Base-by-base conservation (phyloP, 2,329 filamentous ascomycete species). In the Alternaria incomplexa region DNA sequence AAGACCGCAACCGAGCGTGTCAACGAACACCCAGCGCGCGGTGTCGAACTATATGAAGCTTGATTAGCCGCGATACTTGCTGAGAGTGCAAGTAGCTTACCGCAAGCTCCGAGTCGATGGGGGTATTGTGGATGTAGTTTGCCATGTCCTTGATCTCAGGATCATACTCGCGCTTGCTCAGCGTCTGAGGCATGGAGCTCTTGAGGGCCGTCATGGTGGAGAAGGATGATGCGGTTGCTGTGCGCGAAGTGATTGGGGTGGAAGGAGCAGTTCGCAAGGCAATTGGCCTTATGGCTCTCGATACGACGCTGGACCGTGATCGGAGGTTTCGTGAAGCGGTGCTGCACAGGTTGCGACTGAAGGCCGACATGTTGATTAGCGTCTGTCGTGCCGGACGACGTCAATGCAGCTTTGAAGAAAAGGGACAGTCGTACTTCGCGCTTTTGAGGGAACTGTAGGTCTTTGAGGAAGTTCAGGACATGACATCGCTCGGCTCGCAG, bases 71-170 rank as follows among this genome's bases (percentile, higher is more conserved):
- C 9, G 9, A 8, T 46, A 45, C 43, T 46, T 13, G 7, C 17
- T 30, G 8, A 17, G 36, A 45, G 25, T 46, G 13, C 23, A 6
- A 48, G 61, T 64, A 25, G 22, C 93, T 83, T 86, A 97, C 94
- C 79, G 96, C 96, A 75, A 99, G 87, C 71, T 97, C 93, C 28
- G 95, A 98, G 73, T 95, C 87, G 77, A 98, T 91, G 62, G 92
- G 87, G 82, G 94, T 95, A 81, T 94, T 92, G 86, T 96, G 93
- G 79, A 98, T 91, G 83, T 97, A 99, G 83, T 87, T 89, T 67
- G 95, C 95, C 86, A 99, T 97, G 80, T 98, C 94, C 81, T 89
- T 90, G 82, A 98, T 96, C 84, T 97, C 95, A 67, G 91, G 89
- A 80, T 98, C 95, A 82, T 95, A 97, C 72, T 89, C 86, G 50